These are phyloP conservation scores for Arachnomyces sp. DNA, from an alignment of 2,329 filamentous ascomycete genomes.

Conservation along the genomic window DNA sequence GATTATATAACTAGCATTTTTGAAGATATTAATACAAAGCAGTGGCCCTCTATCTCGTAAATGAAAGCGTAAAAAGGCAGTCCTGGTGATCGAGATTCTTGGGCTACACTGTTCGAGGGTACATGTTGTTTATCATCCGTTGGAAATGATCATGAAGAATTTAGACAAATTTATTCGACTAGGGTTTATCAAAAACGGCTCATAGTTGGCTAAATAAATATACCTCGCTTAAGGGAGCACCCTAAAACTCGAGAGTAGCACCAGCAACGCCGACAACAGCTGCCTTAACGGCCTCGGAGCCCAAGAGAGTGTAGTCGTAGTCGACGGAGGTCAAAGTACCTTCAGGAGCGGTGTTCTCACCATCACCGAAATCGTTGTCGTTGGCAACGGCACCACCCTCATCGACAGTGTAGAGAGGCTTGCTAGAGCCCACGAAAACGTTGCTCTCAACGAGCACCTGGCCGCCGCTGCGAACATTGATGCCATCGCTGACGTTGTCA, in stretches of 20 bases:
- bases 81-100: no score
- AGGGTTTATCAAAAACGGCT: no score
- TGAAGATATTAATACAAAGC: no score
- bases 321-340: slow-evolving; percentile 47
- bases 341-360: slow-evolving; percentile 41
- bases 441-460: slow-evolving; percentile 54
- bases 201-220: no score
- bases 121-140: no score
- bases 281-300: slow-evolving; percentile 40
- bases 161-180: no score
- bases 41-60: no score
- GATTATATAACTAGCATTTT: no score
- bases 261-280: slow-evolving; percentile 34
- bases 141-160: no score
- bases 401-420: slow-evolving; percentile 40
- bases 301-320: slow-evolving; percentile 49
- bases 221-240: no score
- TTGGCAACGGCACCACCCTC: slow-evolving; percentile 38
- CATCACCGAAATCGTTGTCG: slow-evolving; percentile 43
- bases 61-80: no score
- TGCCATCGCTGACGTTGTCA: slow-evolving; percentile 40
- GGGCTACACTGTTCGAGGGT: no score
- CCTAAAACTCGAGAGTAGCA: slow-evolving; percentile 27
- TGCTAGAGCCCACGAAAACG: slow-evolving; percentile 41
- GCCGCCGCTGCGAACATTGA: slow-evolving; percentile 53